Evolutionary conservation across 202 grass and related monocot genomes (phyloP), one percentile per base, ranked within the genome.

Genomic region (Panicum virgatum): DNA sequence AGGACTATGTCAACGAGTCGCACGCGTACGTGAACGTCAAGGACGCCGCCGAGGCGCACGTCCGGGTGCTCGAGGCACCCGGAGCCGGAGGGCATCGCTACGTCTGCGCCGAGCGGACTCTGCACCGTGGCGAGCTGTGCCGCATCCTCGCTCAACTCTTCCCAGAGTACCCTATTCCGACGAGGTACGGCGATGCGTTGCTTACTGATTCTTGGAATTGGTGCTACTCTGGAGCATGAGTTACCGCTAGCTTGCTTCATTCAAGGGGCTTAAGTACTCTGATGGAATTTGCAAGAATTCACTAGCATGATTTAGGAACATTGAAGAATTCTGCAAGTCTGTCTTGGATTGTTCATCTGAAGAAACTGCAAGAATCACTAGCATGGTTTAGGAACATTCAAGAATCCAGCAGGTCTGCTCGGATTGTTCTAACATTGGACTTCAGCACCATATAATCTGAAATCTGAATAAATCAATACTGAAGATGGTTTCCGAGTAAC

Each of bases 11-110:
- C 38, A 97, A 97, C 65, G 86, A 90, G 42, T 74, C 84, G n/a
- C 94, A 97, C 13, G 91, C 91, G 14, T 97, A 97, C 40, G 94
- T 97, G 54, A 85, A 94, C 67, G 91, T 97, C 82, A 89, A 40
- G 76, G 94, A 97, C 84, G 94, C 92, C 22, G 91, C 91, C 14
- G 87, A 92, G 77, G 89, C 94, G 11, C 94, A 97, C 51, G 39
- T 97, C 47, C 81, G 82, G 83, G 94, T 94, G n/a, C 90, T 90
- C 37, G 50, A 78, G 83, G 19, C 69, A 12, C 87, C 91, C 0
- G 66, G 65, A 4, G 89, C 94, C 15, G 54, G 64, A 0, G 91
- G 91, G 0, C 79, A 89, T 2, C 82, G 93, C 34, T 94, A 94
- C 14, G 82, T 97, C 69, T 97, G 94, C 16, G 91, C 89, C 1